Evolutionary conservation across 2,329 filamentous ascomycete species (phyloP).

Genomic region (Colletotrichum australisinense): DNA sequence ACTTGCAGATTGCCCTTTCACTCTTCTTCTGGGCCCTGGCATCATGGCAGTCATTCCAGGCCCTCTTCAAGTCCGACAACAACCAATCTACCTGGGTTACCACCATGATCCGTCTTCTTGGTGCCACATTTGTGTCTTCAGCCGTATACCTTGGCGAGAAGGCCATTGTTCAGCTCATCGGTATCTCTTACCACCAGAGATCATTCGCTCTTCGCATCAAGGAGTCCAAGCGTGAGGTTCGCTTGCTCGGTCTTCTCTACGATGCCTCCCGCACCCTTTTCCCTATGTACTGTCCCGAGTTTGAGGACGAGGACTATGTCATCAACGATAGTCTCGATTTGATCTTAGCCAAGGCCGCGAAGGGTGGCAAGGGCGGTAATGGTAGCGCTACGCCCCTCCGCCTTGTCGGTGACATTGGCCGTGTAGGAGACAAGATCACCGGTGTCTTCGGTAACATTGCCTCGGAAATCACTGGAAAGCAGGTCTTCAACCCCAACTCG

Average conservation of each 20-base stretch:
- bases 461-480: constrained; percentile 93
- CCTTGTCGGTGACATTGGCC: constrained; percentile 80
- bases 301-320: constrained; percentile 89
- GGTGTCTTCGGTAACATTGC: constrained; percentile 94
- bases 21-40: constrained; percentile 77
- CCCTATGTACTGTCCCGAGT: constrained; percentile 91
- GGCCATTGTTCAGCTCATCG: constrained; percentile 83
- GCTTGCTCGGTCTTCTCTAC: constrained; percentile 85
- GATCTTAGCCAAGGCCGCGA: constrained; percentile 63
- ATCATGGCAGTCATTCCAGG: constrained; percentile 71
- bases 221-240: constrained; percentile 88
- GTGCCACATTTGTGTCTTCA: constrained; percentile 74
- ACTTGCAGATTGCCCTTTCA: constrained; percentile 74
- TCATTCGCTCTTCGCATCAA: constrained; percentile 87
- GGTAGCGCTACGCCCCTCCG: constrained; percentile 82
- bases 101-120: constrained; percentile 73
- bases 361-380: constrained; percentile 57
- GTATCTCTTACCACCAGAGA: constrained; percentile 86
- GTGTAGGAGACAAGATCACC: constrained; percentile 92
- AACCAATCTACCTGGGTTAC: constrained; percentile 60
- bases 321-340: constrained; percentile 88
- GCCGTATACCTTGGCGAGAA: constrained; percentile 82
- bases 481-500: constrained; percentile 93
- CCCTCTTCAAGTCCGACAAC: constrained; percentile 55
- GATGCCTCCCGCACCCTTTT: constrained; percentile 91